These are phyloP conservation scores for Ceratobasidium sp. DNA, from an alignment of 1,284 basidiomycete species.

Conservation along the genomic window DNA sequence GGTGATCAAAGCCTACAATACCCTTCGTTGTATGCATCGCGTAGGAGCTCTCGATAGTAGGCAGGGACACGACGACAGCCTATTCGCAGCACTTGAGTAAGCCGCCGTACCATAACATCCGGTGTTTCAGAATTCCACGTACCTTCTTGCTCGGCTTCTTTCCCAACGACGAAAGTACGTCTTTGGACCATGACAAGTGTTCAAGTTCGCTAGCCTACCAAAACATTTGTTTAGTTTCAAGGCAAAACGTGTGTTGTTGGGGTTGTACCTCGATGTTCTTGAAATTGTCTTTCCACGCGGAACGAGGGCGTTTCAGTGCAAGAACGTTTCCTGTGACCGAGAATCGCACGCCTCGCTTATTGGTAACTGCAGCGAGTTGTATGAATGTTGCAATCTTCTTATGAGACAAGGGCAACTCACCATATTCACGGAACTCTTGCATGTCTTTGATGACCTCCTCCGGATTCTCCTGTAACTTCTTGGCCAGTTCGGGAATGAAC, in stretches of 20 bases:
- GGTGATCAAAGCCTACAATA: slow-evolving; percentile 81
- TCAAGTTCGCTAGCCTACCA: slow-evolving; percentile 66
- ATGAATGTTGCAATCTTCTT: neutral
- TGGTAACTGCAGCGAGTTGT: slow-evolving; percentile 66
- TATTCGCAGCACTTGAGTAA: slow-evolving; percentile 52
- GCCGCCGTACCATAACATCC: neutral
- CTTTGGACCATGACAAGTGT: slow-evolving; percentile 73
- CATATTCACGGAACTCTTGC: slow-evolving; percentile 71
- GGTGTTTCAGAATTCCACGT: slow-evolving; percentile 31
- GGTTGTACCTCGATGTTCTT: slow-evolving; percentile 64
- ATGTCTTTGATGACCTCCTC: slow-evolving; percentile 77
- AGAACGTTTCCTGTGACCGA: slow-evolving; percentile 89
- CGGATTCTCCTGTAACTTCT: slow-evolving; percentile 79
- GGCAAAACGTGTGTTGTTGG: neutral
- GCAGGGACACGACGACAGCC: slow-evolving; percentile 87
- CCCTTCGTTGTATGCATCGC: slow-evolving; percentile 83
- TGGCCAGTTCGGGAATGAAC: slow-evolving; percentile 80
- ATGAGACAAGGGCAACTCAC: slow-evolving; percentile 61
- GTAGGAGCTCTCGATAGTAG: slow-evolving; percentile 95
- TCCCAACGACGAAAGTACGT: slow-evolving; percentile 82
- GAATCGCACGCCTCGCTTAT: slow-evolving; percentile 85
- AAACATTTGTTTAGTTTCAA: neutral
- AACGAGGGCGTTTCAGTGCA: slow-evolving; percentile 74
- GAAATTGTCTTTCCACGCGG: slow-evolving; percentile 79
- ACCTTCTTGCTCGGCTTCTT: slow-evolving; percentile 78